Percentiles rank a stretch among this genome's conserved stretches.
Evolutionary conservation across 192 early-diverging fungal genomes (phyloP).

Genomic region (Entomortierella lignicola): DNA sequence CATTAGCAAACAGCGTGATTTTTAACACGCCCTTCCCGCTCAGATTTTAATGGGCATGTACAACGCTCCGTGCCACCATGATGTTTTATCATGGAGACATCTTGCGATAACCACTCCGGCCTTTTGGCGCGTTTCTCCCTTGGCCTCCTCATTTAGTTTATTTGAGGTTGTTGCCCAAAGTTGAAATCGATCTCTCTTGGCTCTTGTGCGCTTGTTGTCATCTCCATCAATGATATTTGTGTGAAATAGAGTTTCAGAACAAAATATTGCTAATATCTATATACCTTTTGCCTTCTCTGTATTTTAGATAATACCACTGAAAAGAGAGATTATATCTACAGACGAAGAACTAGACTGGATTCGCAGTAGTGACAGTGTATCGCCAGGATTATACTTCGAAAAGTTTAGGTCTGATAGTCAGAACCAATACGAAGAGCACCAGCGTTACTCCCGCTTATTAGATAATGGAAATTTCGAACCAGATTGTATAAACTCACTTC

Average conservation of each 20-base stretch:
- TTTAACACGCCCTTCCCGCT: not conserved
- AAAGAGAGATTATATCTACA: too few relatives aligned
- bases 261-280: not conserved
- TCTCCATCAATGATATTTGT: not conserved
- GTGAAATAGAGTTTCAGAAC: not conserved
- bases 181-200: not conserved
- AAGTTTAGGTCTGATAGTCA: constrained; percentile 10
- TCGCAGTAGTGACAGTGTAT: not conserved
- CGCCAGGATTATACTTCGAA: not conserved
- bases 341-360: constrained; percentile 1
- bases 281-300: too few relatives aligned
- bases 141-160: not conserved
- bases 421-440: not conserved
- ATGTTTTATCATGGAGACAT: constrained; percentile 7
- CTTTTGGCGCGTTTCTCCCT: not conserved
- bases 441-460: constrained; percentile 12
- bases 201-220: not conserved
- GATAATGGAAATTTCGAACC: not conserved
- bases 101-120: not conserved
- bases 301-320: too few relatives aligned
- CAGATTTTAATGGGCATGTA: not conserved
- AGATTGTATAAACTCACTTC: not conserved
- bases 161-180: not conserved
- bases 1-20: not conserved
- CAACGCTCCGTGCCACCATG: not conserved